A percentile compares a stretch with the other conserved stretches of the same genome.
phyloP scores from a whole-genome alignment of 495 filamentous ascomycete genomes.

The Daldinia childiae region DNA sequence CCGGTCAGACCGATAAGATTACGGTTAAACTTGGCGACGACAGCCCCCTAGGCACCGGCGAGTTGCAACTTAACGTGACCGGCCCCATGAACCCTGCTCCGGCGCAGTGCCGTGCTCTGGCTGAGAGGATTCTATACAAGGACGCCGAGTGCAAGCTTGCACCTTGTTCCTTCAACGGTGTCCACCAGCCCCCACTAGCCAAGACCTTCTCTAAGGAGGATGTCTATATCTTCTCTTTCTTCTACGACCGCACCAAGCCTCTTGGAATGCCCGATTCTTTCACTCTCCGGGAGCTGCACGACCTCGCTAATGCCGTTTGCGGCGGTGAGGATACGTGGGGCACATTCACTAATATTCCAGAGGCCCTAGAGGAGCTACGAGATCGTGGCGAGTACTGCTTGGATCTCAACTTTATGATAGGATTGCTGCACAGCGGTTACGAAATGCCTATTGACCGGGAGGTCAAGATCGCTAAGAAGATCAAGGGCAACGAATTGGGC shows the following conservation, averaged over 20 bases:
- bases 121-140: constrained; percentile 91
- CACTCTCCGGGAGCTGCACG: constrained; percentile 84
- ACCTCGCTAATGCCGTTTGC: constrained; percentile 86
- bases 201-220: constrained; percentile 95
- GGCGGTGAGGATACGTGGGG: constrained; percentile 80
- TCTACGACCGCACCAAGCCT: constrained; percentile 90
- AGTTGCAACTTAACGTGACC: constrained; percentile 80
- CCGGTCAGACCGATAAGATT: constrained; percentile 75
- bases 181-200: constrained; percentile 90
- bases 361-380: constrained; percentile 76
- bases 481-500: constrained; percentile 94
- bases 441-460: constrained; percentile 97
- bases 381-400: constrained; percentile 90
- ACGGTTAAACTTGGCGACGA: constrained; percentile 69
- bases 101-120: constrained; percentile 88
- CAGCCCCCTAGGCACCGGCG: constrained; percentile 67
- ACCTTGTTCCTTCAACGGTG: constrained; percentile 96
- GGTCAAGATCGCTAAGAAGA: constrained; percentile 98
- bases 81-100: constrained; percentile 78
- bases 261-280: constrained; percentile 97
- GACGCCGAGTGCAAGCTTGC: constrained; percentile 80
- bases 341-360: constrained; percentile 75
- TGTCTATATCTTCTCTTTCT: constrained; percentile 96
- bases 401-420: constrained; percentile 95
- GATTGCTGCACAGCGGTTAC: constrained; percentile 92